Conservation (phyloP, 139 green algal genomes). For the Spirogloea muscicola region DNA sequence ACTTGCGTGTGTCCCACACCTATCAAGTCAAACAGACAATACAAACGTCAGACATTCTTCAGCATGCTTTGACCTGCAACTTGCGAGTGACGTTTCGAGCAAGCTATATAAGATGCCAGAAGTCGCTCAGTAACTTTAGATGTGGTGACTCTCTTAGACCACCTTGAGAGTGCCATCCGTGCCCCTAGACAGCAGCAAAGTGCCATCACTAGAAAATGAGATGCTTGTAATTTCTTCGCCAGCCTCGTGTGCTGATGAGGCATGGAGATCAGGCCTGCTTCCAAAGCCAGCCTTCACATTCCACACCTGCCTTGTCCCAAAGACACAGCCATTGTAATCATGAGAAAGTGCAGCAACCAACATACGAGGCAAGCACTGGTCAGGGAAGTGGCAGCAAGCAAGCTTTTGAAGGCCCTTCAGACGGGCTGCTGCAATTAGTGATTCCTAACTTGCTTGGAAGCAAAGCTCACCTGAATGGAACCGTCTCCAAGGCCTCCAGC, state of each 20-base stretch:
- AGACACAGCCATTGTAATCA: no score
- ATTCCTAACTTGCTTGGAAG: no score
- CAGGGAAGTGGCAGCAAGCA: no score
- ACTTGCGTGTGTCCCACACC: constrained; percentile 72
- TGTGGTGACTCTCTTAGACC: no score
- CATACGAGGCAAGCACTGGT: no score
- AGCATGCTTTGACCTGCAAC: no score
- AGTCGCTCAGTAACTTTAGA: no score
- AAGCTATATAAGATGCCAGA: no score
- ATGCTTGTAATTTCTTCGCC: constrained; percentile 73
- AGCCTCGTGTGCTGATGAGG: constrained; percentile 18
- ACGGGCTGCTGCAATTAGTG: no score
- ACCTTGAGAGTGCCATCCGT: constrained; percentile 85
- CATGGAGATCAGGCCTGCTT: constrained; percentile 29
- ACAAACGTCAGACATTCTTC: neutral
- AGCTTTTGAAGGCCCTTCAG: no score
- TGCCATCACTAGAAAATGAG: constrained; percentile 65
- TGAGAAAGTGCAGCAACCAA: no score
- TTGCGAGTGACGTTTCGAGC: no score
- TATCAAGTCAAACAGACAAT: neutral
- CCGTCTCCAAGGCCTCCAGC: constrained; percentile 82
- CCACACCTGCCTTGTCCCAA: constrained; percentile 23
- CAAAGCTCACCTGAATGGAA: constrained; percentile 50
- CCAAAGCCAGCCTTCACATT: constrained; percentile 34
- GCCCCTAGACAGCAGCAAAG: constrained; percentile 66